Evolutionary conservation across 352 stramenopile genomes (phyloP), one percentile per base, ranked within the genome.

Genomic region (Sclerospora graminicola): DNA sequence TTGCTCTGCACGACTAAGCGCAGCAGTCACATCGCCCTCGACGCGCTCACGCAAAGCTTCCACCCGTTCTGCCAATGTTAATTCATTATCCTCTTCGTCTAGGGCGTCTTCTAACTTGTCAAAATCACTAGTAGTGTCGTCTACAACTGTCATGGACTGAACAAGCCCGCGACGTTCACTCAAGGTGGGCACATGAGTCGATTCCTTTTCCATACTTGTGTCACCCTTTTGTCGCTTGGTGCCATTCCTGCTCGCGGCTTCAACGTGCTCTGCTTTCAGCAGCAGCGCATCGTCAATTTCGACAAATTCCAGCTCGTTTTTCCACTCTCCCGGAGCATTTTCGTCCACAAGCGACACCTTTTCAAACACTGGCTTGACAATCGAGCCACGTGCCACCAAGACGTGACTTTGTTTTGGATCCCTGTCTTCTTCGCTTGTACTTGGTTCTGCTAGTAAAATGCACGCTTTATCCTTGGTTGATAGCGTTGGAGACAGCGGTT

Each of bases 351-450:
- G 33, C 15, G 72, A 63, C 11, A 87, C 60, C 31, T 40, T 76
- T 57, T 89, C 77, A 21, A 92, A 92, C 35, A 87, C 60, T 23
- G 80, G 80, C 58, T 89, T 89, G 27, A 84, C 49, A 4, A 63
- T 39, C 23, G 80, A 87, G 16, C 80, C 80, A 34, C 80, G 80
- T 18, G 82, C 80, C 5, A 89, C 53, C 2, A 84, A 31, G 18
- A 89, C 51, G 45, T 83, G 53, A 11, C 45, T n/a, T n/a, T n/a
- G 51, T 36, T 46, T 41, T 9, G 61, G 43, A 1, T 63, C 54
- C 11, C 66, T 56, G 0, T 57, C 54, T 7, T 60, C 39, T 16
- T n/a, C n/a, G n/a, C 62, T 37, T 16, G 37, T 48, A 38, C 41
- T 57, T 15, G 67, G 44, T 33, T 81, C 56, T 4, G 60, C 69